phyloP scores from a whole-genome alignment of 305 asterid species.

The Coffea humblotiana region DNA sequence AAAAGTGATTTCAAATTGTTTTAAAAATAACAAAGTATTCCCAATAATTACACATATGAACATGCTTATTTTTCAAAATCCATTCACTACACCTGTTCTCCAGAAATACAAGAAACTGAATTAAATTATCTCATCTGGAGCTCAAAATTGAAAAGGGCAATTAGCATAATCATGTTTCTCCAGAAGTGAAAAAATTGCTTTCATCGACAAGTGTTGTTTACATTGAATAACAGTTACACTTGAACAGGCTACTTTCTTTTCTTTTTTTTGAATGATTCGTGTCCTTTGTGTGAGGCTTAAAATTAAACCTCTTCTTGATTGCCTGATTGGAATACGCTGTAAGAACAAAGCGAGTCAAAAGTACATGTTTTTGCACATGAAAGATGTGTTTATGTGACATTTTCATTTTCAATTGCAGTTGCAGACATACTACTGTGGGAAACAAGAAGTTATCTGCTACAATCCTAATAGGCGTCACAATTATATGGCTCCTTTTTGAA shows the following conservation, averaged over 20 bases:
- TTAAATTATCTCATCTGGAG: background rate
- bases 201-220: background rate
- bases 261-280: too few relatives aligned
- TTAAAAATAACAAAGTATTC: too few relatives aligned
- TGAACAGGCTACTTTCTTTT: background rate
- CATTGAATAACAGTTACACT: background rate
- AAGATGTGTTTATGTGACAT: background rate
- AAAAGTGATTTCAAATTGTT: too few relatives aligned
- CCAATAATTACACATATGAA: too few relatives aligned
- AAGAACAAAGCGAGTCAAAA: background rate
- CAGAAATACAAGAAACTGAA: too few relatives aligned
- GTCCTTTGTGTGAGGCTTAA: too few relatives aligned
- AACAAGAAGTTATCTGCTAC: slow-evolving; percentile 70
- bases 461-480: slow-evolving; percentile 51
- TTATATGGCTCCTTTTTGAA: slow-evolving; percentile 81
- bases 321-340: background rate
- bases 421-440: slow-evolving; percentile 79
- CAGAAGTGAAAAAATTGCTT: background rate
- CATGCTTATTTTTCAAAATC: too few relatives aligned
- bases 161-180: background rate
- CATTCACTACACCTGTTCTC: background rate
- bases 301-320: slow-evolving; percentile 1
- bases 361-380: background rate
- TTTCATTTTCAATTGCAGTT: slow-evolving; percentile 35
- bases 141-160: background rate